Evolutionary conservation across 1,284 basidiomycete species (phyloP).

Genomic region (Tilletia indica): DNA sequence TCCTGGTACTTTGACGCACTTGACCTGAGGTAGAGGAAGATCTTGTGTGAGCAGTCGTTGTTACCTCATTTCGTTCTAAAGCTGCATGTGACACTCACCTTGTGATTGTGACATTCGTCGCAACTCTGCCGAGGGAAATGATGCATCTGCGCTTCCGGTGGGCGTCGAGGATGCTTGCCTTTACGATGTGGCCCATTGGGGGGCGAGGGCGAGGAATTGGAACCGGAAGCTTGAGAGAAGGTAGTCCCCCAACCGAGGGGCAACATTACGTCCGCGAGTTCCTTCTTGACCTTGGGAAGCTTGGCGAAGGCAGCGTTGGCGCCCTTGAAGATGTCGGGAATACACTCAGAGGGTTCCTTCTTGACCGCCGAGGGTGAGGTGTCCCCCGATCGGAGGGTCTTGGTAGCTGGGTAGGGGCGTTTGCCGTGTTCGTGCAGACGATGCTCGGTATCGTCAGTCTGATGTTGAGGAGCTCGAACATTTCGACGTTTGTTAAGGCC

Average conservation of each 20-base stretch:
- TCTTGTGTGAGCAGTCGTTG: too few relatives aligned
- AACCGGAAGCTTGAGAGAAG: background rate
- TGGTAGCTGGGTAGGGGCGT: background rate
- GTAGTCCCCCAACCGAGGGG: background rate
- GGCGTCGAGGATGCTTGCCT: slow-evolving; percentile 11
- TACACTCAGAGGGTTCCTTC: background rate
- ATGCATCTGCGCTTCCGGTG: slow-evolving; percentile 9
- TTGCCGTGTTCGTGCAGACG: background rate
- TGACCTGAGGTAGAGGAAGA: background rate
- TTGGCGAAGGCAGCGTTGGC: slow-evolving; percentile 5
- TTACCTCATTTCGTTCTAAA: too few relatives aligned
- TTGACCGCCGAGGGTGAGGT: too few relatives aligned
- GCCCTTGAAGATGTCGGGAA: background rate
- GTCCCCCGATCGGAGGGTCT: background rate
- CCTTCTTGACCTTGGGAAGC: background rate
- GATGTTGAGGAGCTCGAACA: background rate
- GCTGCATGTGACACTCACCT: background rate
- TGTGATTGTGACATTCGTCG: slow-evolving; percentile 9
- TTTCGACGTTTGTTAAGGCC: background rate
- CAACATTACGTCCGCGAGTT: background rate
- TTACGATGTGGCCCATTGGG: background rate
- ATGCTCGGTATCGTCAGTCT: background rate
- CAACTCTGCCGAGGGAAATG: slow-evolving; percentile 8
- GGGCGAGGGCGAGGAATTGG: background rate
- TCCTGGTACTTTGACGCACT: background rate